Conservation (phyloP, 176 grass and related monocot genomes). For the Aegilops bicornis region DNA sequence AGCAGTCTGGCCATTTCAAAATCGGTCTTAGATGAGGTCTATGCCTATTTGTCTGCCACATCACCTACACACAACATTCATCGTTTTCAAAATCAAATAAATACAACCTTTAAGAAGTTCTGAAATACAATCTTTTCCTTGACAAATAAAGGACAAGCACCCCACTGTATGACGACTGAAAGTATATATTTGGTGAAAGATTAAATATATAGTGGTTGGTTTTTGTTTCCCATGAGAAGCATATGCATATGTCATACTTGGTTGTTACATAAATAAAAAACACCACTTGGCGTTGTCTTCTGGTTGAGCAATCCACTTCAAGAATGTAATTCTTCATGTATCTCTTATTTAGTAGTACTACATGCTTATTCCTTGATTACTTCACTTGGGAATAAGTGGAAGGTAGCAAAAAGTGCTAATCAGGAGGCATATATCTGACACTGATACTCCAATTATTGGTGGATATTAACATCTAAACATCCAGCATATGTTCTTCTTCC, state of each 20-base stretch:
- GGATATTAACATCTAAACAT: background rate
- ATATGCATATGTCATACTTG: background rate
- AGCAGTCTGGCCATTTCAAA: no score
- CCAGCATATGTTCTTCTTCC: constrained; percentile 5
- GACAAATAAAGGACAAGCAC: background rate
- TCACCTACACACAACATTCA: no score
- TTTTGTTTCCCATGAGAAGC: background rate
- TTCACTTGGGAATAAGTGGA: background rate
- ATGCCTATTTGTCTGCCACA: no score
- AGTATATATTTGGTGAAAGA: background rate
- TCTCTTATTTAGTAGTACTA: background rate
- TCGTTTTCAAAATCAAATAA: no score
- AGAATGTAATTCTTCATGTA: background rate
- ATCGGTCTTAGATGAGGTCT: no score
- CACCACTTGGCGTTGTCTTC: background rate
- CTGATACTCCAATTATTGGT: constrained; percentile 1
- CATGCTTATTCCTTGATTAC: background rate
- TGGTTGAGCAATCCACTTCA: constrained; percentile 2
- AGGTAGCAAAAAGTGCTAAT: background rate
- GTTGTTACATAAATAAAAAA: no score
- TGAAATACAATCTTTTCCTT: background rate
- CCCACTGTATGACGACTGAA: background rate
- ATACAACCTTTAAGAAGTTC: no score
- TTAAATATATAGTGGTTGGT: background rate
- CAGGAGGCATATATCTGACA: background rate